Evolutionary conservation across 192 early-diverging fungal species (phyloP).

Genomic region (Backusella macrospora): DNA sequence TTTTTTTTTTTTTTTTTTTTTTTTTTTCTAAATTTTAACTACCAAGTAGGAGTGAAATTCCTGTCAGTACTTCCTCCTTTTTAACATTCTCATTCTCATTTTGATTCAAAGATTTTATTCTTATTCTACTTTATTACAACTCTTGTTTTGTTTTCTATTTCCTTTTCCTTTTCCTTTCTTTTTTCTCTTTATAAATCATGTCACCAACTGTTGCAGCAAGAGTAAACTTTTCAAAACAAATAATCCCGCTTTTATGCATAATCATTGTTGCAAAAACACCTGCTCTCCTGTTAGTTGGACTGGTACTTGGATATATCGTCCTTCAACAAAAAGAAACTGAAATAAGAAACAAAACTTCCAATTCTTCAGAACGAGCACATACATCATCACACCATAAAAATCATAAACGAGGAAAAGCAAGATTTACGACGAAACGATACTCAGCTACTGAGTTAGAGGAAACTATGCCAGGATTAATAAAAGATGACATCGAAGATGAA

Average conservation of each 20-base stretch:
- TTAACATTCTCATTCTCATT: too few relatives aligned
- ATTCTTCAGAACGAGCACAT: not conserved
- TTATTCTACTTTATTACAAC: not conserved
- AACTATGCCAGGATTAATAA: too few relatives aligned
- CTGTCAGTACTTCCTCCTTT: not conserved
- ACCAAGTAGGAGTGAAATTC: not conserved
- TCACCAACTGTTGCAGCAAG: not conserved
- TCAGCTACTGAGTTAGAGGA: not conserved
- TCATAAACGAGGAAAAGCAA: not conserved
- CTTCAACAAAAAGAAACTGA: not conserved
- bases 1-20: too few relatives aligned
- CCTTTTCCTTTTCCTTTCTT: not conserved
- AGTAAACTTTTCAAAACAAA: not conserved
- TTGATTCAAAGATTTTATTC: too few relatives aligned
- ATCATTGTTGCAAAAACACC: conserved; percentile 3
- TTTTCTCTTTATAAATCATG: not conserved
- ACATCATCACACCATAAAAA: not conserved
- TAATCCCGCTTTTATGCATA: not conserved
- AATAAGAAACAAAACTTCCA: not conserved
- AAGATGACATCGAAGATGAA: not conserved
- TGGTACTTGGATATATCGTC: not conserved
- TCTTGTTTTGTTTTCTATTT: not conserved
- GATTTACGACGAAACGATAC: not conserved
- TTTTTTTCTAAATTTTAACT: not conserved
- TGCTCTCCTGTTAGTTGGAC: not conserved